Percentiles rank a stretch among this genome's conserved stretches.
These are phyloP conservation scores for Arthrobotrys sinensis DNA, from an alignment of 2,329 filamentous ascomycete species.

Conservation along the genomic window DNA sequence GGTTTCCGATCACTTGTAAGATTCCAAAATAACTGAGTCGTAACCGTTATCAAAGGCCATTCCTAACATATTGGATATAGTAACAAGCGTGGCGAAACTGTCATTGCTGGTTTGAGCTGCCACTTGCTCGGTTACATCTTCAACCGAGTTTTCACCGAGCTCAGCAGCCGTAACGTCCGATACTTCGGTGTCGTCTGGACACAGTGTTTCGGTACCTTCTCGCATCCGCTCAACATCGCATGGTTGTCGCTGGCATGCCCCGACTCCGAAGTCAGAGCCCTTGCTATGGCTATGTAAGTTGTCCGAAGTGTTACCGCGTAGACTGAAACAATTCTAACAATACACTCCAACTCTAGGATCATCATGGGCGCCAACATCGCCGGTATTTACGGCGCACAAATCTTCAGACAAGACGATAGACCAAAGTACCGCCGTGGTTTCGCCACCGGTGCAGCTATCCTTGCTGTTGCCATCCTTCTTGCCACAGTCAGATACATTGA, in stretches of 20 bases:
- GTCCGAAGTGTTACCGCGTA: neutral
- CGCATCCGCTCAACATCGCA: constrained; percentile 74
- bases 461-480: constrained; percentile 69
- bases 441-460: constrained; percentile 69
- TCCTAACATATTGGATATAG: constrained; percentile 62
- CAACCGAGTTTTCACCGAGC: constrained; percentile 72
- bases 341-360: constrained; percentile 66
- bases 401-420: constrained; percentile 73
- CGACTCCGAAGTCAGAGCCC: constrained; percentile 73
- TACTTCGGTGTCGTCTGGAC: constrained; percentile 75
- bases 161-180: constrained; percentile 68
- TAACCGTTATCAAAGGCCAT: neutral
- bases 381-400: constrained; percentile 75
- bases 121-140: constrained; percentile 73
- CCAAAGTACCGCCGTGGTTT: constrained; percentile 73
- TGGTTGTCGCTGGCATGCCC: constrained; percentile 74
- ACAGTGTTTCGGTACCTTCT: constrained; percentile 73
- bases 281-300: constrained; percentile 74
- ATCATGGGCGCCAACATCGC: constrained; percentile 77
- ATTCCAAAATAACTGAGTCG: neutral
- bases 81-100: constrained; percentile 72
- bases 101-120: constrained; percentile 70
- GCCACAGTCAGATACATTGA: constrained; percentile 70
- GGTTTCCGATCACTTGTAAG: constrained; percentile 72
- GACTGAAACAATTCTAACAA: constrained; percentile 1